Evolutionary conservation across 2,329 filamentous ascomycete species (phyloP), one percentile per base, ranked within the genome.

Genomic region (Sporothrix curviconia): DNA sequence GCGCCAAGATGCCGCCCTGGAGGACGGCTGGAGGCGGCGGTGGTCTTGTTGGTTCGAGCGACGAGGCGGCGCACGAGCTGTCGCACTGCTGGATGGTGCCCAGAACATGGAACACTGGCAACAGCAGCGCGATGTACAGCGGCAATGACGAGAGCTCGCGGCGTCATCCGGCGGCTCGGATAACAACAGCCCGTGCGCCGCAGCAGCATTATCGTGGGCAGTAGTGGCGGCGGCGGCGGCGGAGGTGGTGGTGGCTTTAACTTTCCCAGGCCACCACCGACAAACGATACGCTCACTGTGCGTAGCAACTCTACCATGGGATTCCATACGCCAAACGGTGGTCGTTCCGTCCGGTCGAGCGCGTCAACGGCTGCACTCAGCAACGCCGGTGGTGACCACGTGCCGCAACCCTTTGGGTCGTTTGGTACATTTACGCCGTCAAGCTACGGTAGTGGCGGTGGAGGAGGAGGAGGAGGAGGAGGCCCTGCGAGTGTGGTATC

Each of bases 1-100:
- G 77, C 2, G 74, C 75, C 25, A 72, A 72, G 59, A 70, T 75
- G 34, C 81, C 81, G 2, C 80, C 81, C 3, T 86, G 83, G 82
- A 77, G 74, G 52, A 70, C 69, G 4, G 65, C 28, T 7, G 59
- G 66, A 7, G 59, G 66, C 68, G 15, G 72, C 75, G 59, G 72
- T 71, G 3, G 64, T 67, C 15, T 56, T 6, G 24, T 28, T 12
- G 50, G 56, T 3, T 17, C 40, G 9, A 19, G 60, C 58, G 67
- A 71, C 14, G 74, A 78, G 58, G 73, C 74, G 0, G 64, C 70
- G 8, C 79, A 81, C 60, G 75, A 79, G 64, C 70, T 76, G 17
- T 80, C 77, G 3, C 74, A 82, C 62, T 82, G 79, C 68, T 82
- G 79, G 79, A 59, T 68, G 0, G 72, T 72, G 11, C 71, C 72